Evolutionary conservation across 140 eudicot genomes (phyloP), one percentile per base, ranked within the genome.

Genomic region (Senecio squalidus): DNA sequence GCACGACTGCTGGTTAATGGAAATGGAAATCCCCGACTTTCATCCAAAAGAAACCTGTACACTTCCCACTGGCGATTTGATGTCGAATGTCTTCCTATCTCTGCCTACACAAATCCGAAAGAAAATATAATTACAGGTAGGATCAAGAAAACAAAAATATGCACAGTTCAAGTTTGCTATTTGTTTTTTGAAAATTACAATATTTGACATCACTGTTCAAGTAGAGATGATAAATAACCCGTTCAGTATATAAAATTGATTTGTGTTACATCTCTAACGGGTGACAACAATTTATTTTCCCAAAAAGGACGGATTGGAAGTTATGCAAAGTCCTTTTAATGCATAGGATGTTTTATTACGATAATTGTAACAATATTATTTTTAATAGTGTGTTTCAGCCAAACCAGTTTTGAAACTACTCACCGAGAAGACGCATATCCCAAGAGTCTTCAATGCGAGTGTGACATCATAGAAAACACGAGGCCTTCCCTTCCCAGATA

Each of bases 401-500:
- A 36, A 10, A 15, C 43, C 9, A 30, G 29, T 39, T 10, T 38
- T 46, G 13, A 4, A 49, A 61, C 44, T 62, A 49, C 84, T 74
- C 64, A 90, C 97, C 68, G 86, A 77, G 70, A 90, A 90, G 29
- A 90, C 68, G 29, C 97, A 90, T 46, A 86, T 83, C 46, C 83
- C 81, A 17, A 90, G 90, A 3, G 62, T 71, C 77, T 80, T 83
- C 16, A 90, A 51, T 2, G 93, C 95, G 24, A 68, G 59, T 29
- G 97, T 83, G 43, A 80, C 94, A 53, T 90, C 97, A 47, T 80
- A 78, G 30, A 90, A 83, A 50, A 90, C 95, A 41, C 94, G 83
- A 11, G 97, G 97, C 66, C 97, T 82, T 72, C 97, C 97, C 45
- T 71, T 76, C 48, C 97, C 97, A 45, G 81, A 82, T 66, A 86